Evolutionary conservation across 192 early-diverging fungal species (phyloP), one percentile per base, ranked within the genome.

Genomic region (Entomortierella parvispora): DNA sequence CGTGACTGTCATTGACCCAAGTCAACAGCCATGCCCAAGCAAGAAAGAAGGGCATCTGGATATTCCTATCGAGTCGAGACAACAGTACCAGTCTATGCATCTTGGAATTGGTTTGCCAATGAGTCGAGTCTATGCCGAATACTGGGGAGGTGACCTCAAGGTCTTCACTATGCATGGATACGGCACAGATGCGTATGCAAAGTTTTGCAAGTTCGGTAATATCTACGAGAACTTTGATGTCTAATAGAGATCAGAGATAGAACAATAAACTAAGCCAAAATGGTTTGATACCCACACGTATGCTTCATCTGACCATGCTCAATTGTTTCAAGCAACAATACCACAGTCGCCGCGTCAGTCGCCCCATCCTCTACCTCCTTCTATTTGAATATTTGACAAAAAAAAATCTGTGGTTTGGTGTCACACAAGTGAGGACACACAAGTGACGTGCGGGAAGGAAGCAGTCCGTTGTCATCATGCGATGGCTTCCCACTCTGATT

Each of bases 61-160:
- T 17, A 20, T 12, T 40, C 18, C 11, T 40, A 58, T 12, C 57
- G 12, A 44, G 37, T 69, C 45, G 61, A 51, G n/a, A 23, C 47
- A 68, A 10, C 43, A 42, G 52, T 18, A 66, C 47, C 32, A 61
- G 61, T 52, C 82, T 47, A 71, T 85, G 72, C 81, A 83, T 44
- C 71, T 96, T 52, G 97, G 97, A n/a, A 90, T 97, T 56, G 97
- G 97, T 0, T 76, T 97, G 77, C 92, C 95, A 0, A 92, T 99
- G 91, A 92, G 91, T 50, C 84, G 90, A 51, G 91, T 96, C 25
- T 99, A 97, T 82, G 92, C 94, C 3, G 92, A 95, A 74, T 99
- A 97, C 71, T 99, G 96, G 97, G 95, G 95, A 22, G 97, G 97
- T 7, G 86, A 85, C 23, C 84, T 99, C 32, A 87, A 87, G 22